These are phyloP conservation scores for Cyclotella sp. DNA, from an alignment of 108 stramenopile genomes.

Conservation along the genomic window DNA sequence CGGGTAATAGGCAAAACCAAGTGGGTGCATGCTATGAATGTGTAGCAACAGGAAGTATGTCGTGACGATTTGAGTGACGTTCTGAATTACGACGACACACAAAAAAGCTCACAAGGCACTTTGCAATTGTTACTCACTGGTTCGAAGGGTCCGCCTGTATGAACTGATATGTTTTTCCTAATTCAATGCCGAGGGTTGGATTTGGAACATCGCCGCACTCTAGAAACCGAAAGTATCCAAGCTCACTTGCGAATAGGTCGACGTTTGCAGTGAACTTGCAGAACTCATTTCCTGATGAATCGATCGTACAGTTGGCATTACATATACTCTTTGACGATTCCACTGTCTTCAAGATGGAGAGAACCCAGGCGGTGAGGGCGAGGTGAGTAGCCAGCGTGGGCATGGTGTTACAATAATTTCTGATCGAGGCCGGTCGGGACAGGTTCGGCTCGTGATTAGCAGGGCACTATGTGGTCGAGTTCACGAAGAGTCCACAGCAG, in stretches of 20 bases:
- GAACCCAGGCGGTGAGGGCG: neutral
- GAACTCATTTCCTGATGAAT: conserved; percentile 13
- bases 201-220: conserved; percentile 76
- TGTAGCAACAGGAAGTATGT: neutral
- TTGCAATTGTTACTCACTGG: conserved; percentile 50
- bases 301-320: conserved; percentile 10
- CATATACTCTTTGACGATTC: conserved; percentile 7
- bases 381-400: neutral
- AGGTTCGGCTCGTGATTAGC: too few relatives aligned
- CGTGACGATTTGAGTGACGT: neutral
- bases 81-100: neutral
- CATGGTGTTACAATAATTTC: too few relatives aligned
- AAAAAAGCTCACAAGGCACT: neutral
- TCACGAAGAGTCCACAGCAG: too few relatives aligned
- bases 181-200: conserved; percentile 77
- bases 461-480: too few relatives aligned
- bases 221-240: conserved; percentile 80
- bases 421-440: too few relatives aligned
- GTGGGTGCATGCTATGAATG: conserved; percentile 61
- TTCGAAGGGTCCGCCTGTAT: conserved; percentile 64
- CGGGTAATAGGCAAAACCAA: conserved; percentile 74
- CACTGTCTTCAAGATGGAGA: neutral
- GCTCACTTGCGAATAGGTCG: conserved; percentile 37
- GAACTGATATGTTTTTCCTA: conserved; percentile 79
- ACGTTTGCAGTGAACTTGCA: conserved; percentile 18